Conservation (phyloP, 192 early-diverging fungal genomes). For the Dissophora ornata region DNA sequence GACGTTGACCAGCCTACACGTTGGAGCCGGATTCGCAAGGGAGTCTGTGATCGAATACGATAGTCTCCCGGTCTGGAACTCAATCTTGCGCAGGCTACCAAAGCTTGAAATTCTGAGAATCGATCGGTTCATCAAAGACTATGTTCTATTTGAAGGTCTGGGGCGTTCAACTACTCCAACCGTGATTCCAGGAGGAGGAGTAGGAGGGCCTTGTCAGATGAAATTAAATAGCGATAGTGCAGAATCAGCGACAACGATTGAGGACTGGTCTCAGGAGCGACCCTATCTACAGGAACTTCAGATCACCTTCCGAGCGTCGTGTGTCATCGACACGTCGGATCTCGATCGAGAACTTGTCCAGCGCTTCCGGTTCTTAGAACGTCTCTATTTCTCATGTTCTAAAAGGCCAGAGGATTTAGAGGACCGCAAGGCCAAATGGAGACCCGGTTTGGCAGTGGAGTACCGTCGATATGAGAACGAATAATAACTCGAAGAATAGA, state of each 20-base stretch:
- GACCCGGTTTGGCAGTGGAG: constrained; percentile 13
- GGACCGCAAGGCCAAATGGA: background rate
- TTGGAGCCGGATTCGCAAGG: constrained; percentile 12
- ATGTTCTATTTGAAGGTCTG: constrained; percentile 20
- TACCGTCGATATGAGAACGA: constrained; percentile 15
- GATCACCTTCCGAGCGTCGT: constrained; percentile 13
- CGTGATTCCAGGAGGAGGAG: no score
- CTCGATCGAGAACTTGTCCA: constrained; percentile 27
- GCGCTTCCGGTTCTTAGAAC: constrained; percentile 34
- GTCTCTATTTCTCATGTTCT: constrained; percentile 16
- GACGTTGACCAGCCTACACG: constrained; percentile 30
- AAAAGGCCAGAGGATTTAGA: constrained; percentile 9
- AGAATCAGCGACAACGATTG: no score
- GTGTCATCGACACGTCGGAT: constrained; percentile 9
- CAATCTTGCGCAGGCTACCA: constrained; percentile 8
- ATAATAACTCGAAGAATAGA: background rate
- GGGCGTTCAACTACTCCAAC: no score
- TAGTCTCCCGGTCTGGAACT: constrained; percentile 19
- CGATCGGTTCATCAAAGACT: constrained; percentile 24
- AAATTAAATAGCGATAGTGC: no score
- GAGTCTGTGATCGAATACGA: constrained; percentile 9
- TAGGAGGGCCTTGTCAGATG: no score
- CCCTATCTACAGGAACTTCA: constrained; percentile 32
- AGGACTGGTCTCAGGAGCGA: constrained; percentile 20
- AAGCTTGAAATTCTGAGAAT: constrained; percentile 16